Evolutionary conservation across 768 basidiomycete species (phyloP), one percentile per base, ranked within the genome.

Genomic region (Pleurotus eryngii): DNA sequence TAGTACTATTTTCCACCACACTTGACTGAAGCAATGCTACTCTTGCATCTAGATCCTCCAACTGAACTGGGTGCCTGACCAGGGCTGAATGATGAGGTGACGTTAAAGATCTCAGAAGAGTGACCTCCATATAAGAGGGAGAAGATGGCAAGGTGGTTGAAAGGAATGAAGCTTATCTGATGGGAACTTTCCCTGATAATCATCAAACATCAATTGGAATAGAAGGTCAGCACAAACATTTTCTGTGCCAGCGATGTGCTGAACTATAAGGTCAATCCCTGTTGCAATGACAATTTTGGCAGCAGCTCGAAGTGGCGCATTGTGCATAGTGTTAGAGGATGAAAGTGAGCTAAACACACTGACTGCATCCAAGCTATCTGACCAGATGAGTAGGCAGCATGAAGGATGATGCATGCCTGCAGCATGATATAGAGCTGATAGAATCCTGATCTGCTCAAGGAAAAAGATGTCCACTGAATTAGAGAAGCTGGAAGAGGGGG

Each of bases 401-500:
- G 65, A 66, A 3, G 65, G 66, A 11, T 54, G 40, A 9, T 0
- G 43, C 5, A 3, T 59, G 51, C 57, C 22, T 1, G 64, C 61
- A 20, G 55, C 50, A 40, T 65, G 57, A n/a, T n/a, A n/a, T 55
- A 37, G 14, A 67, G 50, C 61, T 6, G 61, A 63, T 8, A 67
- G 59, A 51, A 70, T 64, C 0, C 61, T 65, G 14, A 65, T 22
- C 7, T 67, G 48, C 46, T 69, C 61, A 0, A 66, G 60, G 59
- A 66, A 68, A 46, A 68, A 65, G 24, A 69, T 69, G 48, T 67
- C 66, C 18, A 64, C 12, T 4, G 11, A 12, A 11, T 2, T 2
- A 2, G 11, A 12, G 12, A 2, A 2, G n/a, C 4, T 17, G 2
- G 12, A 11, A 2, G n/a, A 11, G 4, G 2, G 55, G 2, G 20